Evolutionary conservation across 2,329 filamentous ascomycete species (phyloP).

Genomic region (Aspergillus aculeatinus): DNA sequence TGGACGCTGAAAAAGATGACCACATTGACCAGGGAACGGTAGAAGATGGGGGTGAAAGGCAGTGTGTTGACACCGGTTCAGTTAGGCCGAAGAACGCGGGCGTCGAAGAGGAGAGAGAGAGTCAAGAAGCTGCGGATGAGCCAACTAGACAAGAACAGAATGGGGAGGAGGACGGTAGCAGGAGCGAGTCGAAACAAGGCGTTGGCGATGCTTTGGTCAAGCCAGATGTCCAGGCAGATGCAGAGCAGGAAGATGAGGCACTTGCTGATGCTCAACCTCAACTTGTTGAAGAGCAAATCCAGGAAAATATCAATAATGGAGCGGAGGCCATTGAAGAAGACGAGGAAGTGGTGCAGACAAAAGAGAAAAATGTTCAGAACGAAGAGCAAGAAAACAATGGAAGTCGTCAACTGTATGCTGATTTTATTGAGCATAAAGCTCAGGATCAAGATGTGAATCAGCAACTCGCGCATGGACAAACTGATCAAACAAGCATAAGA

Average conservation of each 20-base stretch:
- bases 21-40: neutral
- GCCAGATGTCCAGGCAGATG: slow-evolving; percentile 1
- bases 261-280: neutral
- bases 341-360: neutral
- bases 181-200: neutral
- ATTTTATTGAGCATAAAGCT: neutral
- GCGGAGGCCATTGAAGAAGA: neutral
- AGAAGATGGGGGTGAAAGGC: neutral
- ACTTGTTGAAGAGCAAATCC: too few species aligned
- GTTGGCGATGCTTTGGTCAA: neutral
- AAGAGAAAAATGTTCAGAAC: neutral
- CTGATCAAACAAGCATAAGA: neutral
- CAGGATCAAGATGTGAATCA: neutral
- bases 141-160: neutral
- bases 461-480: neutral
- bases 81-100: neutral
- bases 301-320: neutral
- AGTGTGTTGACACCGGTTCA: neutral
- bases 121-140: neutral
- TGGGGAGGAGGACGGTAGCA: neutral
- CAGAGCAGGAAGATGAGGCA: slow-evolving; percentile 20
- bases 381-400: neutral
- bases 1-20: neutral
- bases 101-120: neutral
- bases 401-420: neutral